Evolutionary conservation across 176 grass and related monocot genomes (phyloP).

Genomic region (Miscanthus lutarioriparius): DNA sequence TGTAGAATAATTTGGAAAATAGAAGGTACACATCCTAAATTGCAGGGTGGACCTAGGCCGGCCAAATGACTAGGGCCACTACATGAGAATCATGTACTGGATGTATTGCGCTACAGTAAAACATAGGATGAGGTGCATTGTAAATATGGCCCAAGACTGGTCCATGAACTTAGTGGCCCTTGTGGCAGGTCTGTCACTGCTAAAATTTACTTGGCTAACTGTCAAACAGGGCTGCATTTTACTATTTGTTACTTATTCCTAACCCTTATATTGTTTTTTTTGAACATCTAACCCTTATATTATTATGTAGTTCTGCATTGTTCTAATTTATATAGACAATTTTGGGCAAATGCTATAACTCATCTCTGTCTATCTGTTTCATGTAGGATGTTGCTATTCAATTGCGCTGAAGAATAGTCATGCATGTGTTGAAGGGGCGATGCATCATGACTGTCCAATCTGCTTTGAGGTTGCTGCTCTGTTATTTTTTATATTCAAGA

Average conservation of each 20-base stretch:
- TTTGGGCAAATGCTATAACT: not conserved
- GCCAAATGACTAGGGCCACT: not conserved
- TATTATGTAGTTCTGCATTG: not conserved
- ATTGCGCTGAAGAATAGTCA: constrained; percentile 71
- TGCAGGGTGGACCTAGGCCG: not conserved
- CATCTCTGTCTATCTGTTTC: constrained; percentile 17
- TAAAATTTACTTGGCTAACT: not conserved
- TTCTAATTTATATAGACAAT: not conserved
- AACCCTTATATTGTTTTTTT: not conserved
- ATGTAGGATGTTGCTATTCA: constrained; percentile 89
- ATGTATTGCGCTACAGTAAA: not conserved
- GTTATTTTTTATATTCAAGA: not conserved
- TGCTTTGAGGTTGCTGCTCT: constrained; percentile 77
- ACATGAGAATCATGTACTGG: not conserved
- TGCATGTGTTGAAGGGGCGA: constrained; percentile 88
- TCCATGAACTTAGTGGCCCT: not conserved
- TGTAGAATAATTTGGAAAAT: not conserved
- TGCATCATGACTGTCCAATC: constrained; percentile 99
- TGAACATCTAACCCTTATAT: no score
- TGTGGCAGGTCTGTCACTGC: not conserved
- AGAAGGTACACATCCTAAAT: not conserved
- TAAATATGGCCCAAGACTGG: not conserved
- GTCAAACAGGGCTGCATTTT: not conserved
- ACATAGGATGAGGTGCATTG: not conserved
- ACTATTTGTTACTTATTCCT: not conserved